Evolutionary conservation across 1,284 basidiomycete species (phyloP), one percentile per base, ranked within the genome.

Genomic region (Ceratobasidium sp.): DNA sequence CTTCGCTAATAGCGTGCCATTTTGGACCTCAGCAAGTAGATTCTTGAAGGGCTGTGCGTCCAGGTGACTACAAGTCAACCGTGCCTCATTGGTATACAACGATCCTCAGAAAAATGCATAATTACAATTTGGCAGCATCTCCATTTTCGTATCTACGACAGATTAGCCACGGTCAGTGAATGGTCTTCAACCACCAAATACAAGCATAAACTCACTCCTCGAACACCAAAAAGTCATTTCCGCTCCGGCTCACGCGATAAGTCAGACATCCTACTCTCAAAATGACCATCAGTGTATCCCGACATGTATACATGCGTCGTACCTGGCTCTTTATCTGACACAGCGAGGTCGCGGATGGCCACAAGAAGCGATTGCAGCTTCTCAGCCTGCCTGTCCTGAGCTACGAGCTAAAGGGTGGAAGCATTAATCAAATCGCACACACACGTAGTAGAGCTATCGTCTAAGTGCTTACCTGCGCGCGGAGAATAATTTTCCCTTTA

Each of bases 361-460:
- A 52, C 54, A n/a, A 41, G 30, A 6, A 66, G 23, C 1, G 26
- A 26, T 32, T 32, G 26, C 16, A 41, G 6, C 13, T 32, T 66
- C 2, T 66, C 63, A 14, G 47, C 63, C 35, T 66, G 63, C 2
- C 49, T 49, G 3, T 66, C 63, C 21, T 66, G 63, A 52, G 49
- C 49, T 13, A 30, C 55, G 1, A 50, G 13, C 47, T 52, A 62
- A 18, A 26, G 32, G n/a, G 43, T 26, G 9, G n/a, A n/a, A n/a
- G 18, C 18, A 50, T 49, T 9, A 50, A 50, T 6, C 26, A 5
- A 49, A 23, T 49, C 18, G n/a, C 18, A n/a, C 47, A n/a, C 7
- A n/a, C 47, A n/a, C n/a, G n/a, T n/a, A n/a, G n/a, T n/a, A n/a
- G n/a, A n/a, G n/a, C n/a, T n/a, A n/a, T n/a, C n/a, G n/a, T n/a